Evolutionary conservation across 768 basidiomycete genomes (phyloP).

Genomic region (Thelephora aurantiotincta): DNA sequence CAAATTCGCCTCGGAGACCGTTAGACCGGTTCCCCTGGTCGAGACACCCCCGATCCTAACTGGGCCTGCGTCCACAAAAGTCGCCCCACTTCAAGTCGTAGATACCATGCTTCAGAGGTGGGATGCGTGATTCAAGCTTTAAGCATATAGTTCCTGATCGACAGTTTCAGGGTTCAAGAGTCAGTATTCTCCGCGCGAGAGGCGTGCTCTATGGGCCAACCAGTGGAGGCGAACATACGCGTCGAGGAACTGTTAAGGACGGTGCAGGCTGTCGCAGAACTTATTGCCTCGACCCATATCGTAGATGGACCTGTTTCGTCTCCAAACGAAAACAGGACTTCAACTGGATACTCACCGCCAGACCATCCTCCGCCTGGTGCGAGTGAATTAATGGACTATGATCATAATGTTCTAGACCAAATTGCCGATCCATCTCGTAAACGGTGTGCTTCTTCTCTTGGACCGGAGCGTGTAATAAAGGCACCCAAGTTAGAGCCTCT

Average conservation of each 20-base stretch:
- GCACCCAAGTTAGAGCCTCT: constrained; percentile 34
- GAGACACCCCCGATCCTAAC: constrained; percentile 11
- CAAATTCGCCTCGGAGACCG: constrained; percentile 14
- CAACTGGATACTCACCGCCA: constrained; percentile 12
- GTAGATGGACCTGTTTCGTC: constrained; percentile 8
- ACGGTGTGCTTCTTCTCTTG: constrained; percentile 34
- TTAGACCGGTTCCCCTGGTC: constrained; percentile 13
- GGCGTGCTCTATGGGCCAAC: constrained; percentile 15
- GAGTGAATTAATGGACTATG: constrained; percentile 13
- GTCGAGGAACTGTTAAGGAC: constrained; percentile 15
- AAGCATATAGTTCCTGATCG: constrained; percentile 18
- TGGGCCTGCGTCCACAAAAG: constrained; percentile 19
- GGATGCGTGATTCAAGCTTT: constrained; percentile 16
- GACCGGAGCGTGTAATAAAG: constrained; percentile 30
- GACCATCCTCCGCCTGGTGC: constrained; percentile 9
- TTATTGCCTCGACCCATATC: constrained; percentile 14
- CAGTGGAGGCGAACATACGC: constrained; percentile 12
- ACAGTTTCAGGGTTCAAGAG: constrained; percentile 12
- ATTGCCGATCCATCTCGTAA: constrained; percentile 30
- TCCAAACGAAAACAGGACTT: background rate
- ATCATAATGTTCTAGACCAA: constrained; percentile 14
- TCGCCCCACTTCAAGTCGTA: constrained; percentile 34
- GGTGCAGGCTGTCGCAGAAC: constrained; percentile 15
- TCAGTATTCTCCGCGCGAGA: constrained; percentile 15
- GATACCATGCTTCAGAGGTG: constrained; percentile 42